These are phyloP conservation scores for Diaporthe velutina DNA, from an alignment of 2,329 filamentous ascomycete species.

Conservation along the genomic window DNA sequence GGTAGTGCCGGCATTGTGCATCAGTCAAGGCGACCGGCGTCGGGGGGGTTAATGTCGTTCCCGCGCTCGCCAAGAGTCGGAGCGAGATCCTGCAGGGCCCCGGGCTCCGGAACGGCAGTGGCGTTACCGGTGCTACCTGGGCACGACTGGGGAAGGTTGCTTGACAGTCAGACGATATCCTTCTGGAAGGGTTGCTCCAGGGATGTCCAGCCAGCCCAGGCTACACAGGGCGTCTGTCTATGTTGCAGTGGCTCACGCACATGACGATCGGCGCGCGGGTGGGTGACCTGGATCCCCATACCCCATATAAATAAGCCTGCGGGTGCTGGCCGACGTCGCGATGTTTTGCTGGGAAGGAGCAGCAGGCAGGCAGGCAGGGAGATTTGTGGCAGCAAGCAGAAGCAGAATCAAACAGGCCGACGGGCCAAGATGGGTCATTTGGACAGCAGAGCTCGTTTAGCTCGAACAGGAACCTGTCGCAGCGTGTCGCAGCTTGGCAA, in stretches of 20 bases:
- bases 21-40: background rate
- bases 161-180: background rate
- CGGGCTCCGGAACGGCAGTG: background rate
- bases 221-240: background rate
- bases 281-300: background rate
- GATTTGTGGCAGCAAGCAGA: background rate
- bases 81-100: slow-evolving; percentile 5
- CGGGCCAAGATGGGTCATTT: background rate
- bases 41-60: background rate
- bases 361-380: background rate
- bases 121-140: background rate
- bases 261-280: slow-evolving; percentile 25
- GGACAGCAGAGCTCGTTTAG: background rate
- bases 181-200: slow-evolving; percentile 22
- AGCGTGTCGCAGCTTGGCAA: slow-evolving; percentile 7
- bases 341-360: background rate
- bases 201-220: background rate
- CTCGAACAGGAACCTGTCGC: slow-evolving; percentile 3
- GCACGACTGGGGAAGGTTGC: background rate
- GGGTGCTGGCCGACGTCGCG: background rate
- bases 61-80: slow-evolving; percentile 16
- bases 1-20: background rate
- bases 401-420: background rate
- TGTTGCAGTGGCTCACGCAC: slow-evolving; percentile 3
- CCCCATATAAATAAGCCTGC: background rate